A percentile compares a stretch with the other conserved stretches of the same genome.
phyloP scores from a whole-genome alignment of 768 basidiomycete species.

The Psilocybe subaeruginosa region DNA sequence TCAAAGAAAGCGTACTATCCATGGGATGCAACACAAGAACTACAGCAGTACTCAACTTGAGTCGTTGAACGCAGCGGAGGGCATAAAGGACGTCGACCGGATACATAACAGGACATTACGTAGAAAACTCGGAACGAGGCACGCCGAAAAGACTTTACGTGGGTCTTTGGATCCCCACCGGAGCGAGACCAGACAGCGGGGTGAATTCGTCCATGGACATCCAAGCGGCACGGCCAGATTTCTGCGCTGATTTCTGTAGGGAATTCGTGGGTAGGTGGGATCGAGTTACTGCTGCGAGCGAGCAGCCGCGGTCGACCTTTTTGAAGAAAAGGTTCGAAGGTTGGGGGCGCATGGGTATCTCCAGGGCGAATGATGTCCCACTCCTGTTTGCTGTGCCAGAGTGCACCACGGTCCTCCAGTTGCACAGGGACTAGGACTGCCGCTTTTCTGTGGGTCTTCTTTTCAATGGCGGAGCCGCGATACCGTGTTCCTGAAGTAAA shows the following conservation, averaged over 20 bases:
- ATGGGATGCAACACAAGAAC: background rate
- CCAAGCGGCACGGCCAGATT: conserved; percentile 30
- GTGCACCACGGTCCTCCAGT: conserved; percentile 18
- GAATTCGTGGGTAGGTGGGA: conserved; percentile 29
- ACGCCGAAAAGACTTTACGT: conserved; percentile 1
- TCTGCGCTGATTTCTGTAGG: conserved; percentile 20
- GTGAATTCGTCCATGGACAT: conserved; percentile 6
- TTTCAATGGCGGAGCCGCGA: conserved; percentile 14
- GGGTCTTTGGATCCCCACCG: conserved; percentile 23
- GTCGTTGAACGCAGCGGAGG: conserved; percentile 13
- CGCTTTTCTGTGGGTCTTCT: conserved; percentile 36
- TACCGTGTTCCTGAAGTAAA: conserved; percentile 10
- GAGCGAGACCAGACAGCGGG: conserved; percentile 22
- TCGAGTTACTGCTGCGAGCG: conserved; percentile 41
- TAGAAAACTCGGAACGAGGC: conserved; percentile 4
- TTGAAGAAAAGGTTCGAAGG: conserved; percentile 40
- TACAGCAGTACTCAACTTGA: background rate
- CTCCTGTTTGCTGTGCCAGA: conserved; percentile 29
- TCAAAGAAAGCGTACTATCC: background rate
- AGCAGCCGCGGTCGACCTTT: conserved; percentile 39
- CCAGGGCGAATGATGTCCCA: conserved; percentile 16
- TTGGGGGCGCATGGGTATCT: conserved; percentile 38
- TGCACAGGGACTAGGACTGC: conserved; percentile 12
- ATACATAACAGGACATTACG: conserved; percentile 13
- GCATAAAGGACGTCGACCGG: conserved; percentile 4